Evolutionary conservation across 2,329 filamentous ascomycete genomes (phyloP).

Genomic region (Teratosphaeria nubilosa): DNA sequence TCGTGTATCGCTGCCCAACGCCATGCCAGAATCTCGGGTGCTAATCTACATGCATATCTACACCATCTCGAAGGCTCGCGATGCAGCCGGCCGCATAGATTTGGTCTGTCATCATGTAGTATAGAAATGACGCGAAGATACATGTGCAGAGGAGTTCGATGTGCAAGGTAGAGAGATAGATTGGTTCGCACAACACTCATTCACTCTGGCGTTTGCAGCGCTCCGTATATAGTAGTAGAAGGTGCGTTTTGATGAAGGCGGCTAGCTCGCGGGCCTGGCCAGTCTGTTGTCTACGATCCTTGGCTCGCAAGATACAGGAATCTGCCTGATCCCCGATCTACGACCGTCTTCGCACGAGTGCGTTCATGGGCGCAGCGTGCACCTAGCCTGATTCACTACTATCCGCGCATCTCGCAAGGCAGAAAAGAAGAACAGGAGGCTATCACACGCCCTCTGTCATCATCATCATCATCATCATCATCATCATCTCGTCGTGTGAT

Average conservation of each 20-base stretch:
- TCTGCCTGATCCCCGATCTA: not conserved
- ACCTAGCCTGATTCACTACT: no score
- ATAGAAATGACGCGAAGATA: not conserved
- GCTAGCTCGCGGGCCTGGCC: not conserved
- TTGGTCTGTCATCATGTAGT: no score
- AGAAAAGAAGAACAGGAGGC: not conserved
- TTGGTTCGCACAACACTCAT: no score
- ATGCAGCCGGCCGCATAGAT: not conserved
- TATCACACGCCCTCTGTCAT: not conserved
- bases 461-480: no score
- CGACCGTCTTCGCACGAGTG: no score
- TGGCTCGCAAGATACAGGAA: not conserved
- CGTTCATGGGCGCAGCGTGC: no score
- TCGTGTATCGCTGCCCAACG: not conserved
- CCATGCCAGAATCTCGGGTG: not conserved
- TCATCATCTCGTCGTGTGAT: no score
- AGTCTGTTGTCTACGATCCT: not conserved
- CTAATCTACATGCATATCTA: not conserved
- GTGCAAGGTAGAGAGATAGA: no score
- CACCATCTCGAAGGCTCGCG: not conserved
- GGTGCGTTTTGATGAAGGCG: not conserved
- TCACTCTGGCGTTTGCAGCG: not conserved
- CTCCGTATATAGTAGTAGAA: not conserved
- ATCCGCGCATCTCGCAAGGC: not conserved
- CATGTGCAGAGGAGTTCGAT: not conserved